A percentile compares a stretch with the other conserved stretches of the same genome.
Evolutionary conservation across 1,139 yeast genomes (phyloP).

Genomic region (Hyphopichia burtonii): DNA sequence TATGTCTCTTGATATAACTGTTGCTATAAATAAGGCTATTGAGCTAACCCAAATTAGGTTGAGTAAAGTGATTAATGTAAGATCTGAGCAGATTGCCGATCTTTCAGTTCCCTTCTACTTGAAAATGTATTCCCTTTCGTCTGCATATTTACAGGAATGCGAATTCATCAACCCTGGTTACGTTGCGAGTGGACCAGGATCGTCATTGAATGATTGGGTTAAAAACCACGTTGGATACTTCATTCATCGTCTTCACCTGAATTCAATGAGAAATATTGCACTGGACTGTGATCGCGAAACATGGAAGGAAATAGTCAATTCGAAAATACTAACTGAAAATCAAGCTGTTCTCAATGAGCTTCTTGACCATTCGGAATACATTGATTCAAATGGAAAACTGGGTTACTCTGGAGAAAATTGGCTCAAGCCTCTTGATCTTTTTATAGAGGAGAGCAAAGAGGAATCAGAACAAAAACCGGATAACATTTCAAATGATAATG

Average conservation of each 20-base stretch:
- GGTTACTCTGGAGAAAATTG: slow-evolving; percentile 44
- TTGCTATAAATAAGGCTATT: slow-evolving; percentile 62
- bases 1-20: slow-evolving; percentile 64
- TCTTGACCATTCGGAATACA: slow-evolving; percentile 47
- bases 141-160: slow-evolving; percentile 76
- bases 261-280: slow-evolving; percentile 45
- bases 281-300: slow-evolving; percentile 61
- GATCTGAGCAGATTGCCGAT: slow-evolving; percentile 69
- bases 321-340: slow-evolving; percentile 28
- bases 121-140: slow-evolving; percentile 63
- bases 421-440: slow-evolving; percentile 40
- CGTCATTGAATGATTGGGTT: slow-evolving; percentile 61
- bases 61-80: slow-evolving; percentile 73
- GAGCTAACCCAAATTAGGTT: slow-evolving; percentile 74
- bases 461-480: neutral
- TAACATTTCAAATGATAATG: neutral
- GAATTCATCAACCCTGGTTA: slow-evolving; percentile 80
- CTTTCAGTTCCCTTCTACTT: slow-evolving; percentile 57
- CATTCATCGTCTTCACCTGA: slow-evolving; percentile 55
- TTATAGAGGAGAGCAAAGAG: slow-evolving; percentile 6
- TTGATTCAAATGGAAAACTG: slow-evolving; percentile 26
- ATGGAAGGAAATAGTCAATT: slow-evolving; percentile 67
- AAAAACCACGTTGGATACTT: slow-evolving; percentile 67
- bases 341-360: slow-evolving; percentile 60
- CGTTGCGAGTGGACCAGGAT: slow-evolving; percentile 49